Base-by-base conservation (phyloP, 148 eudicot genomes). In the Gaultheria prostrata region DNA sequence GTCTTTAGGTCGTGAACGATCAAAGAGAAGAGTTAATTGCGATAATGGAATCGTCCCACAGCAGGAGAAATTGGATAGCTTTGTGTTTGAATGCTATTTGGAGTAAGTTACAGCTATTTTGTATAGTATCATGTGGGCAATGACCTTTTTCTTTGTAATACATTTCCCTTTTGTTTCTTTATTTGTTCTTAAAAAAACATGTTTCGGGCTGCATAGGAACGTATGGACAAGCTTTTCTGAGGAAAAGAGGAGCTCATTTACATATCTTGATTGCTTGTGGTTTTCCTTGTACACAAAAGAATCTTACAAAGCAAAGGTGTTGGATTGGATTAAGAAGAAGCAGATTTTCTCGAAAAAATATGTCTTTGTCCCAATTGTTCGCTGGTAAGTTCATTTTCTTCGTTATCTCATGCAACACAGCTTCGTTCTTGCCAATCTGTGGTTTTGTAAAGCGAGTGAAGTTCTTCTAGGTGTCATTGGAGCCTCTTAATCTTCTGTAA, bases 341-440 rank as follows among this genome's bases (percentile, higher is more conserved):
- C 56, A 88, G 6, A 91, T 94, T 32, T 91, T 94, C 87, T 91
- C 94, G 14, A 93, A 87, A 87, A 92, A 89, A 80, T 94, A 91
- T 84, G 95, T 93, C 28, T 83, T 94, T 24, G 88, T 94, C 87
- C 98, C 98, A 28, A 91, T 94, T 82, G 91, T 92, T 65, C 74
- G 87, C 78, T 92, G 98, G 98, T 94, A 85, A 39, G 91, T 88
- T 54, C 61, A 71, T 28, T 79, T 49, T 35, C 24, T 49, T 70
- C 21, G 46, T 43, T n/a, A 53, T 43, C 13, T 10, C 71, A 51
- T 59, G 54, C 11, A 46, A 74, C 49, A 8, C 65, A 46, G 48
- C 21, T 63, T 65, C 45, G 18, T 59, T 33, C 51, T 82, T 79
- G 46, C 69, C 30, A 50, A 32, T 32, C 45, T 56, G 78, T 61